Conservation (phyloP, 2,329 filamentous ascomycete species). For the Myrmaecium sp. region DNA sequence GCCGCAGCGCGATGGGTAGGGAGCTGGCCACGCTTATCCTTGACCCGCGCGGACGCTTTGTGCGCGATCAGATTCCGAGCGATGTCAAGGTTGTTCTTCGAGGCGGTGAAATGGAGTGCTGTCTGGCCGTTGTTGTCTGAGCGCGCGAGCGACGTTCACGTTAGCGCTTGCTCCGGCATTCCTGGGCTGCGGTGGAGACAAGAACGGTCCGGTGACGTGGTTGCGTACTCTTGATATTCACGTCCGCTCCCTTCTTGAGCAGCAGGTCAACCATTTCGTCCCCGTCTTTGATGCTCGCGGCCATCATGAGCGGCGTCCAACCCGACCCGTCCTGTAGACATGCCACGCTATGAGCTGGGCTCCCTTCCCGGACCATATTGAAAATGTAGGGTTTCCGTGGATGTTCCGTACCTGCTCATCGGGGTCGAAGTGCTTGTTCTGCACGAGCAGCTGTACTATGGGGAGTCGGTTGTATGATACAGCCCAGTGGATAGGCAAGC, state of each 20-base stretch:
- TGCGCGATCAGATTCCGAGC: constrained; percentile 60
- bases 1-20: constrained; percentile 84
- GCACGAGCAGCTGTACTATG: constrained; percentile 56
- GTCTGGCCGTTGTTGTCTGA: constrained; percentile 59
- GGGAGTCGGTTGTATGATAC: constrained; percentile 63
- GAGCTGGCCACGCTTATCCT: constrained; percentile 77
- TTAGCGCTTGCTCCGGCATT: too few species aligned
- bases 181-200: too few species aligned
- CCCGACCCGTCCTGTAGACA: constrained; percentile 48
- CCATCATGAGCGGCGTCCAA: constrained; percentile 77
- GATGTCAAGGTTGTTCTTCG: constrained; percentile 72
- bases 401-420: constrained; percentile 66
- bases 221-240: constrained; percentile 50
- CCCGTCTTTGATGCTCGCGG: constrained; percentile 54
- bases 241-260: constrained; percentile 51
- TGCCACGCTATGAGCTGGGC: background rate
- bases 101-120: constrained; percentile 78
- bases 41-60: constrained; percentile 62
- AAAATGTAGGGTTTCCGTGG: background rate
- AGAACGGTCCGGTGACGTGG: too few species aligned
- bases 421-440: constrained; percentile 59
- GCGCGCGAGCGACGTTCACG: too few species aligned
- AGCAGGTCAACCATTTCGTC: constrained; percentile 53
- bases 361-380: background rate
- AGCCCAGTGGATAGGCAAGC: constrained; percentile 89